A percentile compares a stretch with the other conserved stretches of the same genome.
phyloP scores from a whole-genome alignment of 805 yeast genomes.

The Nakazawaea peltata region DNA sequence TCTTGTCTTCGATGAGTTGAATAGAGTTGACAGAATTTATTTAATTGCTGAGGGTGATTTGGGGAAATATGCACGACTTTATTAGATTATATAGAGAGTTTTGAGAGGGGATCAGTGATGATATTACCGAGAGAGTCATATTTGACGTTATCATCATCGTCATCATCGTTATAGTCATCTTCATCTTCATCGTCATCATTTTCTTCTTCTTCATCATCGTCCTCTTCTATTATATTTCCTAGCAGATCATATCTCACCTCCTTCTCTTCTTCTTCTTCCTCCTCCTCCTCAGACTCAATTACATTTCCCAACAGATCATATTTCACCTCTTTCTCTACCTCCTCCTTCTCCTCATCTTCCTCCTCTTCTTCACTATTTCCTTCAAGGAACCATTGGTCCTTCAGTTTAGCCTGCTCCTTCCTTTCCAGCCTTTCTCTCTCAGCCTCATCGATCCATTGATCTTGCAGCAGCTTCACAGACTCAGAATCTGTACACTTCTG shows the following conservation, averaged over 20 bases:
- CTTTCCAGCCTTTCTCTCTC: constrained; percentile 62
- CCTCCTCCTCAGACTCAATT: constrained; percentile 11
- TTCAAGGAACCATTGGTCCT: constrained; percentile 69
- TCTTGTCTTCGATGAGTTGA: no score
- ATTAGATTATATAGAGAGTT: no score
- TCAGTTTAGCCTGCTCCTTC: constrained; percentile 40
- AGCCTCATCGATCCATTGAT: constrained; percentile 59
- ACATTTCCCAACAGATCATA: constrained; percentile 25
- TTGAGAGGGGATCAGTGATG: no score
- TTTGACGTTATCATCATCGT: neutral
- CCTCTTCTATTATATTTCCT: constrained; percentile 13
- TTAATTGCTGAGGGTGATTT: no score
- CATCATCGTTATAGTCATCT: no score
- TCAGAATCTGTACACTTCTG: constrained; percentile 75
- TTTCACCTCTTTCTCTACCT: constrained; percentile 27
- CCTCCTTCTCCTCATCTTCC: constrained; percentile 15
- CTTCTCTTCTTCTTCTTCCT: constrained; percentile 16
- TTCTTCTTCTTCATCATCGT: constrained; percentile 17
- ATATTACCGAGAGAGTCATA: neutral
- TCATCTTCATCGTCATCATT: constrained; percentile 10
- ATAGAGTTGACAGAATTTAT: no score
- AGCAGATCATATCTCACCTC: constrained; percentile 13
- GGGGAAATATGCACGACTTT: no score
- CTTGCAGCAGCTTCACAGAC: constrained; percentile 65
- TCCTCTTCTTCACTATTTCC: constrained; percentile 15